These are phyloP conservation scores for Pleurotus sapidus DNA, from an alignment of 768 basidiomycete species.

Conservation along the genomic window DNA sequence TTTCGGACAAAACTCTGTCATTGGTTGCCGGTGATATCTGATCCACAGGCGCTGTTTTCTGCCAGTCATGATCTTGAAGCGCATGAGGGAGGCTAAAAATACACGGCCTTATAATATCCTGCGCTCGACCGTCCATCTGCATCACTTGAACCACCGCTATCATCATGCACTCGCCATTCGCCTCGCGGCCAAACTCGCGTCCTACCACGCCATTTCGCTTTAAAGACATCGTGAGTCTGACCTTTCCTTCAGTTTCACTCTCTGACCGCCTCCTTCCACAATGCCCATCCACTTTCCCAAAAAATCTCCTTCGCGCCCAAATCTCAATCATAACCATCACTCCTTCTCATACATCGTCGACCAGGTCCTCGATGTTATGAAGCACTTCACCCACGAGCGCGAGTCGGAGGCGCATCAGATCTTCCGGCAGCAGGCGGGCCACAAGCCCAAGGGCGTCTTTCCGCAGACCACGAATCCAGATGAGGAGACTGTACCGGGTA, in stretches of 20 bases:
- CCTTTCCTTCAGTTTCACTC: neutral
- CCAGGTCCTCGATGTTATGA: constrained; percentile 70
- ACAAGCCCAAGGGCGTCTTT: constrained; percentile 58
- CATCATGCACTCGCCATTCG: constrained; percentile 7
- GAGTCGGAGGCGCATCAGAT: constrained; percentile 91
- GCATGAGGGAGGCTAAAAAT: constrained; percentile 1
- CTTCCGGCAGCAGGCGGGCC: constrained; percentile 70
- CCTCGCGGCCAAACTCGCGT: constrained; percentile 24
- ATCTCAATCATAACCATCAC: constrained; percentile 35
- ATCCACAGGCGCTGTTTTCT: neutral
- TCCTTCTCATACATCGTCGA: constrained; percentile 45
- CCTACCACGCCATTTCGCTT: constrained; percentile 34
- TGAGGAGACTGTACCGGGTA: constrained; percentile 89
- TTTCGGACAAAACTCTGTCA: neutral
- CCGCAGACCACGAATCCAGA: constrained; percentile 77
- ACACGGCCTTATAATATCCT: neutral
- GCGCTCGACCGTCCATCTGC: neutral
- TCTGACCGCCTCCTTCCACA: neutral
- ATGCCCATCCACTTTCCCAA: constrained; percentile 1
- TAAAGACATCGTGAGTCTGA: constrained; percentile 37
- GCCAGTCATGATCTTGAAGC: neutral
- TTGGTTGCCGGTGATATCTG: neutral
- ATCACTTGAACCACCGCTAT: neutral
- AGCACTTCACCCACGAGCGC: constrained; percentile 68
- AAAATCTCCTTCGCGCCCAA: constrained; percentile 29